Percentiles rank a stretch among this genome's conserved stretches.
These are phyloP conservation scores for Tetratostichococcus sp. DNA, from an alignment of 139 green algal species.

Conservation along the genomic window DNA sequence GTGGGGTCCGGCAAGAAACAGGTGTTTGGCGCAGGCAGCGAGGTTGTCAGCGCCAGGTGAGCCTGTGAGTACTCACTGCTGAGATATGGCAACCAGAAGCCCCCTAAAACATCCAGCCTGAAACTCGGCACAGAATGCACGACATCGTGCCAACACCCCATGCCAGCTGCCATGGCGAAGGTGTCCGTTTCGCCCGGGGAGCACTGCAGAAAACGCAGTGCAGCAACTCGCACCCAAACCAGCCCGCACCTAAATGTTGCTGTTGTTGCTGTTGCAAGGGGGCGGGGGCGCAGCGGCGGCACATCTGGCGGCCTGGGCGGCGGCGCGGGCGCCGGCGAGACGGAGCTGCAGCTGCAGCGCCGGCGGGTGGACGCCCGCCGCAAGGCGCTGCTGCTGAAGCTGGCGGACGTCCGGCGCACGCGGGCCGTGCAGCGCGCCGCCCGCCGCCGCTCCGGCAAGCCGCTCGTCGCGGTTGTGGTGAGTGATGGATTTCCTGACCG, in stretches of 20 bases:
- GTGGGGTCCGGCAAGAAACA: constrained; percentile 8
- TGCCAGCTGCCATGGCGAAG: no score
- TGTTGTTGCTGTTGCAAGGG: constrained; percentile 1
- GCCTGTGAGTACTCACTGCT: no score
- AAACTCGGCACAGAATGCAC: no score
- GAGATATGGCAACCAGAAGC: no score
- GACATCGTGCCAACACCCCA: no score
- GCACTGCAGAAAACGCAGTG: no score
- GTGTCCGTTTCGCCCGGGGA: no score
- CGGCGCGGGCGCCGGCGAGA: constrained; percentile 45
- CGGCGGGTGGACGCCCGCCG: constrained; percentile 27
- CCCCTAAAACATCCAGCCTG: no score
- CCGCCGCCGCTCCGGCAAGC: constrained; percentile 26
- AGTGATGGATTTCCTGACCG: no score
- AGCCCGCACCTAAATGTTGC: no score
- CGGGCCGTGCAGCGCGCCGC: constrained; percentile 38
- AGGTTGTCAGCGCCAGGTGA: constrained; percentile 59
- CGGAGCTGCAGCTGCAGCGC: constrained; percentile 55
- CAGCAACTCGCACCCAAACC: no score
- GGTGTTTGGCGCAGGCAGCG: constrained; percentile 25
- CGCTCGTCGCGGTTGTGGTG: constrained; percentile 35
- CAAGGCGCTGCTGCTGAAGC: constrained; percentile 29
- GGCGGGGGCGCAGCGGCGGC: constrained; percentile 35
- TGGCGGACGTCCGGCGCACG: constrained; percentile 40
- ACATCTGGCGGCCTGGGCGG: constrained; percentile 43